Percentiles rank a stretch among this genome's conserved stretches.
phyloP scores from a whole-genome alignment of 345 rosid species.

The Noccaea bulbosa region DNA sequence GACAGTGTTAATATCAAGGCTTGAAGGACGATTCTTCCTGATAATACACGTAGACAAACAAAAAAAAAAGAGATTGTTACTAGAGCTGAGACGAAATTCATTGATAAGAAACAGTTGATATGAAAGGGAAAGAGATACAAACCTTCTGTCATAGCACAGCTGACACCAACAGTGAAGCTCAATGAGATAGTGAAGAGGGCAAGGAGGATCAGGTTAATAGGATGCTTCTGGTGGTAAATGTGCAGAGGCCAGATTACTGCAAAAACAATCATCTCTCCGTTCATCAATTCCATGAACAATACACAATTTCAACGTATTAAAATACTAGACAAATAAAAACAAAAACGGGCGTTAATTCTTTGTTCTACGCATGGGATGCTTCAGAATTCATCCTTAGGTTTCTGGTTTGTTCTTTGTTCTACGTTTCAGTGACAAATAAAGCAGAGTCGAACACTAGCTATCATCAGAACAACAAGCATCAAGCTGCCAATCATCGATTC shows the following conservation, averaged over 20 bases:
- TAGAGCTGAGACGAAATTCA: not conserved
- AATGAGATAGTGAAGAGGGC: slow-evolving; percentile 85
- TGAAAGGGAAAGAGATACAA: slow-evolving; percentile 24
- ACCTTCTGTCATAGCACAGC: slow-evolving; percentile 94
- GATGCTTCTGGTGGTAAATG: slow-evolving; percentile 91
- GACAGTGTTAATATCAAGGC: slow-evolving; percentile 86
- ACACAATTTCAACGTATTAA: not conserved
- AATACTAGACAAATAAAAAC: no score
- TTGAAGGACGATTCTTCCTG: slow-evolving; percentile 95
- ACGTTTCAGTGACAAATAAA: no score
- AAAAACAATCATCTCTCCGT: slow-evolving; percentile 4
- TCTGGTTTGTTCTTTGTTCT: no score
- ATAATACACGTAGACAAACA: not conserved
- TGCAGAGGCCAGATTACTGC: slow-evolving; percentile 96
- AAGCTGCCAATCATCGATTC: no score
- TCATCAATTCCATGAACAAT: not conserved
- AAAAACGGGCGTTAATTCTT: no score
- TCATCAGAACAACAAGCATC: no score
- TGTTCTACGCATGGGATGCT: no score
- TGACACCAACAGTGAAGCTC: slow-evolving; percentile 83
- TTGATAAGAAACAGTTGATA: not conserved
- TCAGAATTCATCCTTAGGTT: no score
- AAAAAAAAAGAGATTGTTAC: not conserved
- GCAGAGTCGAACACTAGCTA: no score
- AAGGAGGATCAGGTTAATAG: slow-evolving; percentile 78